Conservation (phyloP, 768 basidiomycete genomes). For the Amanita inopinata region DNA sequence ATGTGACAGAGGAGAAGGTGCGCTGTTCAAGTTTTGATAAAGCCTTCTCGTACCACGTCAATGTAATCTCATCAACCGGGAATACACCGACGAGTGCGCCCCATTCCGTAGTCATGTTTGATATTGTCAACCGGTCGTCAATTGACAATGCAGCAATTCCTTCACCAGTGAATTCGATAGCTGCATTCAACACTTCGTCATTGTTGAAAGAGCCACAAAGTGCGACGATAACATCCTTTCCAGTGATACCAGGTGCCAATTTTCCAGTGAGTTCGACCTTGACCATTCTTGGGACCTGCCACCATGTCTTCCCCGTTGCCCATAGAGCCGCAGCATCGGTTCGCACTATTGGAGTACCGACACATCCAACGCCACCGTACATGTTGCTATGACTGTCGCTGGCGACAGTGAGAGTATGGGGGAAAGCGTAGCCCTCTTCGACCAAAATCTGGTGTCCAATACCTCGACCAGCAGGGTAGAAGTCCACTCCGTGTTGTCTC, state of each 20-base stretch:
- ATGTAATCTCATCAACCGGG: constrained; percentile 75
- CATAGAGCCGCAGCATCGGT: constrained; percentile 93
- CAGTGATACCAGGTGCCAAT: constrained; percentile 84
- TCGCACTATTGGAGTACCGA: constrained; percentile 95
- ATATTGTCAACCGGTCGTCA: constrained; percentile 90
- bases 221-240: constrained; percentile 97
- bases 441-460: constrained; percentile 97
- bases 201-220: constrained; percentile 93
- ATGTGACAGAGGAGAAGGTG: constrained; percentile 50
- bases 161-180: constrained; percentile 91
- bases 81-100: constrained; percentile 94
- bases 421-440: constrained; percentile 98
- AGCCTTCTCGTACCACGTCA: constrained; percentile 78
- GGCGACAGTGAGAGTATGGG: constrained; percentile 89
- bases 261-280: constrained; percentile 84
- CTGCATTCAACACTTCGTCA: constrained; percentile 94
- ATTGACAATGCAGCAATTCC: constrained; percentile 71
- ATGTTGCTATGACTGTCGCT: constrained; percentile 97
- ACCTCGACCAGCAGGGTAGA: constrained; percentile 94
- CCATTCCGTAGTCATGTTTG: constrained; percentile 99
- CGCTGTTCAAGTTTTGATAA: constrained; percentile 67
- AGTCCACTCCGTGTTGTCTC: constrained; percentile 76
- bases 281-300: constrained; percentile 97
- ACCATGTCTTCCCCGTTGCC: constrained; percentile 99
- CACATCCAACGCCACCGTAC: constrained; percentile 96